A percentile compares a stretch with the other conserved stretches of the same genome.
Evolutionary conservation across 2,329 filamentous ascomycete species (phyloP).

Genomic region (Pyricularia grisea): DNA sequence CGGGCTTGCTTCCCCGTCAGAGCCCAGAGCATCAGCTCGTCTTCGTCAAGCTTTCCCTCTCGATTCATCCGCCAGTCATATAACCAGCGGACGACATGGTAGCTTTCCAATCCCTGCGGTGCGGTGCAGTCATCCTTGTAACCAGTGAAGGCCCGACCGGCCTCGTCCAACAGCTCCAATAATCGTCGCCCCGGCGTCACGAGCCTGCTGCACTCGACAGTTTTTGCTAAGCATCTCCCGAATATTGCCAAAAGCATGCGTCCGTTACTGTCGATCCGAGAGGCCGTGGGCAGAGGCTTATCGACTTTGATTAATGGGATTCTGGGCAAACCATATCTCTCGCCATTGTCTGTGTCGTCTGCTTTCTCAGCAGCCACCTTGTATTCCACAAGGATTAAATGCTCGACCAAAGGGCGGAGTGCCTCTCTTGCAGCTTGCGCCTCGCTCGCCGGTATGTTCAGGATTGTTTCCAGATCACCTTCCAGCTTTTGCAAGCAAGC

Average conservation of each 20-base stretch:
- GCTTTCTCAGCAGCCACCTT: neutral
- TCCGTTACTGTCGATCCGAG: neutral
- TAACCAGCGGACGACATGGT: constrained; percentile 2
- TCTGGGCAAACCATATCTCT: neutral
- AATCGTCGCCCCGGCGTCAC: neutral
- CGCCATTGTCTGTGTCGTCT: neutral
- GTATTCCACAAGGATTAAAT: neutral
- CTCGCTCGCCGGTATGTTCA: neutral
- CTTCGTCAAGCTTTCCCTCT: neutral
- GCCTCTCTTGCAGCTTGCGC: neutral
- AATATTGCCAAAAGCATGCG: neutral
- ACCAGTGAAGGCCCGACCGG: neutral
- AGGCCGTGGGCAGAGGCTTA: neutral
- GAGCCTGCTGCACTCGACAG: neutral
- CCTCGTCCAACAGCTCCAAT: neutral
- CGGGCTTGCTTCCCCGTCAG: neutral
- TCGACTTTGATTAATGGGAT: neutral
- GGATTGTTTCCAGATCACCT: neutral
- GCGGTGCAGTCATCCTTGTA: neutral
- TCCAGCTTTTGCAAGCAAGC: neutral
- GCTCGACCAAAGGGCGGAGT: neutral
- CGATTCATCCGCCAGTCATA: neutral
- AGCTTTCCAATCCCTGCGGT: neutral
- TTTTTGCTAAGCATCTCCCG: neutral
- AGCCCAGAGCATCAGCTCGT: neutral